phyloP scores from a whole-genome alignment of 129 eudicot genomes.

The Flaveria trinervia region DNA sequence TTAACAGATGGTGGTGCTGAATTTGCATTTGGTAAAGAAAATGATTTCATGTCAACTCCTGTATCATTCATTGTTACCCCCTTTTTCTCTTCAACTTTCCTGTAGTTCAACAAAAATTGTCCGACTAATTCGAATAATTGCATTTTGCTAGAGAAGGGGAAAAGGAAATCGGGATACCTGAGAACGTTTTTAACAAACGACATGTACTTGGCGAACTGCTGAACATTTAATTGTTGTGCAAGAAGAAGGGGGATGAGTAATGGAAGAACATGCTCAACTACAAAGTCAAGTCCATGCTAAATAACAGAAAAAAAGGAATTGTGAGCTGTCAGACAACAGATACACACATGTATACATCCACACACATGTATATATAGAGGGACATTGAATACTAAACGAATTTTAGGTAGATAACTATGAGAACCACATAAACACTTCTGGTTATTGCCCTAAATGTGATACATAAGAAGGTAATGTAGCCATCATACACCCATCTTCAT shows the following conservation, averaged over 20 bases:
- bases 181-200: slow-evolving; percentile 77
- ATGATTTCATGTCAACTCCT: slow-evolving; percentile 56
- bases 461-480: background rate
- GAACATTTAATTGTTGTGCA: slow-evolving; percentile 90
- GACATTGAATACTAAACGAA: background rate
- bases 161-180: slow-evolving; percentile 49
- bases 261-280: slow-evolving; percentile 84
- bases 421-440: background rate
- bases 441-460: background rate
- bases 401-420: background rate
- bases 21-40: slow-evolving; percentile 41
- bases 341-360: background rate
- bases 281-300: slow-evolving; percentile 96
- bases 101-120: slow-evolving; percentile 28
- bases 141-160: slow-evolving; percentile 2
- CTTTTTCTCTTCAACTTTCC: slow-evolving; percentile 91
- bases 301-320: slow-evolving; percentile 23
- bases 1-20: slow-evolving; percentile 39
- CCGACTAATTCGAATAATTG: background rate
- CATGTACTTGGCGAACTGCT: slow-evolving; percentile 97
- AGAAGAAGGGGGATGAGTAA: slow-evolving; percentile 77
- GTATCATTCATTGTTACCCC: slow-evolving; percentile 79
- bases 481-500: background rate
- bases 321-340: background rate
- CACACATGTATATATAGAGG: background rate